phyloP scores from a whole-genome alignment of 208 protist genomes.

The Trypanosoma boissoni region DNA sequence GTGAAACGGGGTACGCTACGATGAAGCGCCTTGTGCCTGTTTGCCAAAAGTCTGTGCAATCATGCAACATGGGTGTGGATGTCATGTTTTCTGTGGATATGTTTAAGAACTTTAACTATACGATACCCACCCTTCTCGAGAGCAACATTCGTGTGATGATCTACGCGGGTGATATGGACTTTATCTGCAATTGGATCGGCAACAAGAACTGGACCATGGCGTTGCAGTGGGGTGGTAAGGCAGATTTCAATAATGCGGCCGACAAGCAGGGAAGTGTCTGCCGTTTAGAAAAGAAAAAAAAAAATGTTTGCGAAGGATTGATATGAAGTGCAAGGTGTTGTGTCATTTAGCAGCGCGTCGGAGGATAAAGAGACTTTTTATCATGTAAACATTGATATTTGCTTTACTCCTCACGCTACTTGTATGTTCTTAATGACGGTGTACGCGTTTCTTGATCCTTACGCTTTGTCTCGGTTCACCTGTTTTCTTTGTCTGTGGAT shows the following conservation, averaged over 20 bases:
- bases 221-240: slow-evolving; percentile 71
- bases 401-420: slow-evolving; percentile 19
- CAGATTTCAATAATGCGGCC: slow-evolving; percentile 46
- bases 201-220: slow-evolving; percentile 75
- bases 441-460: slow-evolving; percentile 47
- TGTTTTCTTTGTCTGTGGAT: slow-evolving; percentile 40
- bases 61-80: slow-evolving; percentile 54
- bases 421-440: slow-evolving; percentile 40
- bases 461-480: slow-evolving; percentile 62
- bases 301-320: no score
- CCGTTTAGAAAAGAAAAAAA: no score
- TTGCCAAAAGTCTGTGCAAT: no score
- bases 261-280: no score
- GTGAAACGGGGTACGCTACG: no score
- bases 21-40: no score
- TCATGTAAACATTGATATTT: slow-evolving; percentile 12
- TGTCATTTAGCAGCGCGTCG: no score
- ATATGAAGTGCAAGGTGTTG: no score
- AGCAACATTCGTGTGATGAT: slow-evolving; percentile 80
- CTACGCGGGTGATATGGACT: slow-evolving; percentile 91
- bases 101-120: slow-evolving; percentile 60
- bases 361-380: not conserved
- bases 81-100: slow-evolving; percentile 61
- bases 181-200: slow-evolving; percentile 92
- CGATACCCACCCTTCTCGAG: slow-evolving; percentile 55